A percentile compares a stretch with the other conserved stretches of the same genome.
Evolutionary conservation across 768 basidiomycete species (phyloP).

Genomic region (Boletus rubropictus): DNA sequence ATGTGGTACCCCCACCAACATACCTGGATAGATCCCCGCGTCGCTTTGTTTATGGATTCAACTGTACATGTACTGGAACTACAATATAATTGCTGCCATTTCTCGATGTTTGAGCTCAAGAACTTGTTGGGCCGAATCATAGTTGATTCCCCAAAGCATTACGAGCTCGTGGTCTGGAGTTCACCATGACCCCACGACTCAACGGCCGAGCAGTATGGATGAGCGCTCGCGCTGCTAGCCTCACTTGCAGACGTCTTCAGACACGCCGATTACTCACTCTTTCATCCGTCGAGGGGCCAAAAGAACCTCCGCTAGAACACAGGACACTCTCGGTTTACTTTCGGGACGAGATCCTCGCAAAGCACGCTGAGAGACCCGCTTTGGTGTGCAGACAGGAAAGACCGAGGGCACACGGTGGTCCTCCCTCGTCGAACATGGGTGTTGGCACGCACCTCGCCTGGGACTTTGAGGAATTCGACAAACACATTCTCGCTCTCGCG

Average conservation of each 20-base stretch:
- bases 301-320: conserved; percentile 47
- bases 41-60: conserved; percentile 13
- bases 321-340: conserved; percentile 64
- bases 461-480: conserved; percentile 67
- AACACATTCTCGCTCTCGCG: conserved; percentile 60
- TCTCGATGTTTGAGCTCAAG: too few species aligned
- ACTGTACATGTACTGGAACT: conserved; percentile 14
- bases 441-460: conserved; percentile 55
- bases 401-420: conserved; percentile 56
- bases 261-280: conserved; percentile 32
- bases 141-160: too few species aligned
- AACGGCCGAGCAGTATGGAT: neutral
- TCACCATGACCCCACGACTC: conserved; percentile 6
- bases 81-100: neutral
- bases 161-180: neutral
- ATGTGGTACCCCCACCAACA: neutral
- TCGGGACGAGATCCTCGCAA: conserved; percentile 45
- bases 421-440: conserved; percentile 45
- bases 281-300: conserved; percentile 55
- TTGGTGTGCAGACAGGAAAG: conserved; percentile 59
- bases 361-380: conserved; percentile 48
- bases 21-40: conserved; percentile 11
- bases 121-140: too few species aligned
- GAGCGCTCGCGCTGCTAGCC: neutral
- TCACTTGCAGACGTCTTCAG: conserved; percentile 6